phyloP scores from a whole-genome alignment of 208 protist species.

The Leishmania major region DNA sequence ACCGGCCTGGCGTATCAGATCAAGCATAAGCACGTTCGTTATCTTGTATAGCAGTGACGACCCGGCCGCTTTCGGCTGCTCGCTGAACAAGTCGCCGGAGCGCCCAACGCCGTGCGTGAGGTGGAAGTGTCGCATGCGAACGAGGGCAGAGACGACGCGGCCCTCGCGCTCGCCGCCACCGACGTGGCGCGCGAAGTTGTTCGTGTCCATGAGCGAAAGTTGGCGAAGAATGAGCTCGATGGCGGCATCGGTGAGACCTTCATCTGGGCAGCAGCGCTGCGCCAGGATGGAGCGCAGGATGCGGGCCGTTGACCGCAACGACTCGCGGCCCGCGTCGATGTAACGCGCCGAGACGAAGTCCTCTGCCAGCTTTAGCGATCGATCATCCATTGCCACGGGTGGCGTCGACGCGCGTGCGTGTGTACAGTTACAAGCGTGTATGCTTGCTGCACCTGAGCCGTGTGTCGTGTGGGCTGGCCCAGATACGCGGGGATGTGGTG shows the following conservation, averaged over 20 bases:
- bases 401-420: not conserved
- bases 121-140: conserved; percentile 84
- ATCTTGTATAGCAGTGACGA: conserved; percentile 94
- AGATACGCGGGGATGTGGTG: not conserved
- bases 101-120: conserved; percentile 96
- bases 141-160: conserved; percentile 83
- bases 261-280: conserved; percentile 89
- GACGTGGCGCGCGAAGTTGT: conserved; percentile 88
- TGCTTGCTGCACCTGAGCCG: not conserved
- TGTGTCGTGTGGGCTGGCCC: not conserved
- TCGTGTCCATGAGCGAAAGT: conserved; percentile 94
- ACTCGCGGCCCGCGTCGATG: conserved; percentile 54
- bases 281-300: conserved; percentile 64
- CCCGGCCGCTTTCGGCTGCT: conserved; percentile 98
- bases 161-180: conserved; percentile 98
- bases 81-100: conserved; percentile 92
- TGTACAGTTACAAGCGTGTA: not conserved
- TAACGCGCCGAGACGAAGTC: conserved; percentile 54
- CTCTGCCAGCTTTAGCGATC: conserved; percentile 44
- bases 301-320: conserved; percentile 35
- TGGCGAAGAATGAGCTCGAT: conserved; percentile 94
- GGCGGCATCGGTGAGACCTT: conserved; percentile 81
- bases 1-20: conserved; percentile 76
- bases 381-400: conserved; percentile 48
- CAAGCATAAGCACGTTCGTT: conserved; percentile 89